A percentile compares a stretch with the other conserved stretches of the same genome.
These are phyloP conservation scores for Russula ochroleuca DNA, from an alignment of 768 basidiomycete species.

Conservation along the genomic window DNA sequence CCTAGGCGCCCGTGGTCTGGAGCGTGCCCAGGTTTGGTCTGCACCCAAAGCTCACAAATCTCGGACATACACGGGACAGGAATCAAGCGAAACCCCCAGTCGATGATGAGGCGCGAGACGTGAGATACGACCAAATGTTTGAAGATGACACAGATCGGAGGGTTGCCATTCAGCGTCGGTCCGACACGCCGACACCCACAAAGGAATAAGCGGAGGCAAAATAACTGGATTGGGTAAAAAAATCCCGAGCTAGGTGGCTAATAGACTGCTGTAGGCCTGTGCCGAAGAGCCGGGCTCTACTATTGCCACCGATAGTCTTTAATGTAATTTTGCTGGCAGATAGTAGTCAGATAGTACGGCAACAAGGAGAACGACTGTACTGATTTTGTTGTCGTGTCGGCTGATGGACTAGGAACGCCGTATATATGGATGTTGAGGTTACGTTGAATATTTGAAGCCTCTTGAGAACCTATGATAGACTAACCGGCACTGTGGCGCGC, in stretches of 20 bases:
- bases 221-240: background rate
- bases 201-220: background rate
- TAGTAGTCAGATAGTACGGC: background rate
- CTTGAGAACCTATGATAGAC: background rate
- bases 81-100: background rate
- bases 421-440: background rate
- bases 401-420: slow-evolving; percentile 8
- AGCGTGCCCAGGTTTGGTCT: background rate
- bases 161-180: background rate
- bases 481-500: background rate
- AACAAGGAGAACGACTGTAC: background rate
- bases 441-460: background rate
- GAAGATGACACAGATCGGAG: slow-evolving; percentile 1
- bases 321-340: slow-evolving; percentile 7
- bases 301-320: background rate
- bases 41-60: background rate
- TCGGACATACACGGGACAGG: slow-evolving; percentile 16
- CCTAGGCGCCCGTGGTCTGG: background rate
- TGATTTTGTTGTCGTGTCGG: background rate
- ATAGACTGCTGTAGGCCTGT: background rate
- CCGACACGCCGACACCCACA: background rate
- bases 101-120: slow-evolving; percentile 1
- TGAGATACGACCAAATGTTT: background rate
- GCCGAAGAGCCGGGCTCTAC: background rate
- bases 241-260: background rate